Percentiles rank a stretch among this genome's conserved stretches.
phyloP scores from a whole-genome alignment of 352 stramenopile species.

The Globisporangium polare region DNA sequence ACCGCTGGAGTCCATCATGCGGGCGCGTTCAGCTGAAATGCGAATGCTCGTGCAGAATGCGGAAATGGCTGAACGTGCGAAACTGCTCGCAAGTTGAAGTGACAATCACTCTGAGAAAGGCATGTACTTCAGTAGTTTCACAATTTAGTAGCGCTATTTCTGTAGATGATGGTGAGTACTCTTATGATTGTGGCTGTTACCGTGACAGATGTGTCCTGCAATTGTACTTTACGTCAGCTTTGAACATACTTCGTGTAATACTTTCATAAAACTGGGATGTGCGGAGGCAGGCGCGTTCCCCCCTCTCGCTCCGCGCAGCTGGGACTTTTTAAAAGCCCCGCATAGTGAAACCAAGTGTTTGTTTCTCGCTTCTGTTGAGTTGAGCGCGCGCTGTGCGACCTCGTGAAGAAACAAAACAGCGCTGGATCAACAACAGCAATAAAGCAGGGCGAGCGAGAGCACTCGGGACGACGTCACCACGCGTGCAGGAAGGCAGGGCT shows the following conservation, averaged over 20 bases:
- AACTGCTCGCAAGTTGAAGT: constrained; percentile 6
- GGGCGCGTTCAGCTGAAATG: background rate
- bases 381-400: background rate
- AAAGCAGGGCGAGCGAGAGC: background rate
- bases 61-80: background rate
- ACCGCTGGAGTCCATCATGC: constrained; percentile 1
- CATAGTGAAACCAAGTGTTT: constrained; percentile 6
- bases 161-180: background rate
- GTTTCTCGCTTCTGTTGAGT: background rate
- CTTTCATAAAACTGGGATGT: background rate
- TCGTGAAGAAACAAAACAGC: constrained; percentile 3
- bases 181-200: no score
- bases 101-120: background rate
- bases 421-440: background rate
- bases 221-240: background rate
- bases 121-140: background rate
- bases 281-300: background rate
- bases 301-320: constrained; percentile 4
- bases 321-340: background rate
- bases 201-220: background rate
- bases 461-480: background rate
- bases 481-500: background rate
- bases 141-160: background rate
- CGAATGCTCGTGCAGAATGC: background rate
- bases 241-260: background rate